Evolutionary conservation across 2,329 filamentous ascomycete species (phyloP), one percentile per base, ranked within the genome.

Genomic region (Didymella pinodella): DNA sequence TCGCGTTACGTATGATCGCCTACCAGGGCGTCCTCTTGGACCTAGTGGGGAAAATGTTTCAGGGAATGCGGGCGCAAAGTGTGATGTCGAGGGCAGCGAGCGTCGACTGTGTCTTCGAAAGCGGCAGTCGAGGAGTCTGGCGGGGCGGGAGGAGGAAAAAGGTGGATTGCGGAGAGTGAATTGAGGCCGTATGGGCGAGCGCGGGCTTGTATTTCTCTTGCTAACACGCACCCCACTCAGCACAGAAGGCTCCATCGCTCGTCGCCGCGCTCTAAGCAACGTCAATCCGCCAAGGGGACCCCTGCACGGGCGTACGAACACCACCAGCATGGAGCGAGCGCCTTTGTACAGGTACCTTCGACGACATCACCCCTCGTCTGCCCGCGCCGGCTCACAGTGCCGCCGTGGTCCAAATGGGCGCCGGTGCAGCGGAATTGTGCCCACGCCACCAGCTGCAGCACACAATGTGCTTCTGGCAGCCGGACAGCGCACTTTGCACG

Each of bases 151-250:
- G 57, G 66, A 61, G 55, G 28, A 28, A 52, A 63, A 60, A 48
- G 53, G 65, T 63, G 65, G 56, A 57, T 38, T 62, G 57, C 48
- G 54, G 55, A 64, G 55, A 61, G 62, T 63, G 66, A 64, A 63
- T 63, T 56, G 54, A 55, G 43, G 53, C 50, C 22, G 45, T 50
- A 62, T 59, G 62, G 57, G 57, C 57, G 57, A 41, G 58, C 60
- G 54, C 59, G 63, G 62, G 61, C 61, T 64, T 60, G 55, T 71
- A 69, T 71, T 71, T 72, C 66, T 69, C 66, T 68, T 70, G 61
- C 61, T 64, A 64, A 61, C 63, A 62, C 53, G 45, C 58, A 62
- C 61, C 62, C 59, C 64, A 69, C 67, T 60, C 66, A 65, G 66
- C 61, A 63, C 53, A 58, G 44, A 61, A 57, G 56, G 61, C 51